Evolutionary conservation across 306 rosid genomes (phyloP).

Genomic region (Rosa multiflora): DNA sequence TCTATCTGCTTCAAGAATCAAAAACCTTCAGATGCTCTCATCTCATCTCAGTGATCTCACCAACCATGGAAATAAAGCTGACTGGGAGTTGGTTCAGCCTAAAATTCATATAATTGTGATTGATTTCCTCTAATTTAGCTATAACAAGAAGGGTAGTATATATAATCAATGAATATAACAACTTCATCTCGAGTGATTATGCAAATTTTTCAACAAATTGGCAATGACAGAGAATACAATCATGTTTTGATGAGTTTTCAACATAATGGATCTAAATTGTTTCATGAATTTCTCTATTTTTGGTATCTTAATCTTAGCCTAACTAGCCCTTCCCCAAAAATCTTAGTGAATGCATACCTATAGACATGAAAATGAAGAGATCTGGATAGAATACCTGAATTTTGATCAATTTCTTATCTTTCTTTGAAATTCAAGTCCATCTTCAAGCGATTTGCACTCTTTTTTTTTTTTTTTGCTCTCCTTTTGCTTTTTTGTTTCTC

Average conservation of each 20-base stretch:
- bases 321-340: no score
- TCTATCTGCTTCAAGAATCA: background rate
- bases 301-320: background rate
- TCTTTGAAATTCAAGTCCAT: background rate
- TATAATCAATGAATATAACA: background rate
- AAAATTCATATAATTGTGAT: background rate
- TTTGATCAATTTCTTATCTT: background rate
- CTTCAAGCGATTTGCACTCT: background rate
- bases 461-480: background rate
- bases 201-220: background rate
- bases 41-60: background rate
- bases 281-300: background rate
- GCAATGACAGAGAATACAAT: background rate
- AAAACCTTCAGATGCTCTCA: background rate
- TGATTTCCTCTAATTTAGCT: background rate
- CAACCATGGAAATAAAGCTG: background rate
- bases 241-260: background rate
- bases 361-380: background rate
- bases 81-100: background rate
- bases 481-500: background rate
- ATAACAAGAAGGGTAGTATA: no score
- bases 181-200: background rate
- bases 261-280: background rate
- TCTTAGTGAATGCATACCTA: background rate
- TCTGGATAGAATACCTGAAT: slow-evolving; percentile 1